Evolutionary conservation across 208 protist species (phyloP).

Genomic region (Strigomonas galati): DNA sequence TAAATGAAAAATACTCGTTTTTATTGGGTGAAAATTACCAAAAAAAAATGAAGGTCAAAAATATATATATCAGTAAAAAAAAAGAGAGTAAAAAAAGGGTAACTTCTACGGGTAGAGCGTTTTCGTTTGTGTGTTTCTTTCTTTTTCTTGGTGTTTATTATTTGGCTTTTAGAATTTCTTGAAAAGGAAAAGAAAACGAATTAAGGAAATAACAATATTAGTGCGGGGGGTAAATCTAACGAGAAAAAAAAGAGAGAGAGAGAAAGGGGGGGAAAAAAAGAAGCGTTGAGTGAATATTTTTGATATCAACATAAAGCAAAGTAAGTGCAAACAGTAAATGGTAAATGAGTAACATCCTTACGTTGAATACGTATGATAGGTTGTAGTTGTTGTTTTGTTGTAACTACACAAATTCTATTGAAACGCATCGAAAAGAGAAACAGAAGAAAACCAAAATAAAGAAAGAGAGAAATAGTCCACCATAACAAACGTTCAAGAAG

Average conservation of each 20-base stretch:
- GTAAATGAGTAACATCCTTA: background rate
- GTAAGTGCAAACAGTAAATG: slow-evolving; percentile 5
- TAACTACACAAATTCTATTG: background rate
- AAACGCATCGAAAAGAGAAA: too few species aligned
- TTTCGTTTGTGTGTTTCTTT: slow-evolving; percentile 9
- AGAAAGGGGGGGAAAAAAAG: slow-evolving; percentile 7
- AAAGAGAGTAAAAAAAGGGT: slow-evolving; percentile 7
- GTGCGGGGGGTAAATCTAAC: slow-evolving; percentile 6
- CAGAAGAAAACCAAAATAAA: background rate
- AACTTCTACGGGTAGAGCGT: background rate
- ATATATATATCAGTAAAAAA: background rate
- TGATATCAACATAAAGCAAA: too few species aligned
- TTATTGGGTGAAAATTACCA: too few species aligned
- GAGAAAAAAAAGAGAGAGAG: slow-evolving; percentile 7
- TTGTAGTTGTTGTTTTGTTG: background rate
- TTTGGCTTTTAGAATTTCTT: background rate
- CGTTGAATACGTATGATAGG: background rate
- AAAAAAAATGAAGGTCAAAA: too few species aligned
- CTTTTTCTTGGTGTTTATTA: background rate
- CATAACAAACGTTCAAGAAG: slow-evolving; percentile 7
- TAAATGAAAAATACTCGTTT: too few species aligned
- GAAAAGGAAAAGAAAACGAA: background rate
- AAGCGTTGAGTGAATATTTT: slow-evolving; percentile 3
- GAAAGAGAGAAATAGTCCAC: slow-evolving; percentile 5
- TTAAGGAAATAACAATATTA: slow-evolving; percentile 1